Conservation (phyloP, 805 yeast genomes). For the Sugiyamaella mastotermitis region DNA sequence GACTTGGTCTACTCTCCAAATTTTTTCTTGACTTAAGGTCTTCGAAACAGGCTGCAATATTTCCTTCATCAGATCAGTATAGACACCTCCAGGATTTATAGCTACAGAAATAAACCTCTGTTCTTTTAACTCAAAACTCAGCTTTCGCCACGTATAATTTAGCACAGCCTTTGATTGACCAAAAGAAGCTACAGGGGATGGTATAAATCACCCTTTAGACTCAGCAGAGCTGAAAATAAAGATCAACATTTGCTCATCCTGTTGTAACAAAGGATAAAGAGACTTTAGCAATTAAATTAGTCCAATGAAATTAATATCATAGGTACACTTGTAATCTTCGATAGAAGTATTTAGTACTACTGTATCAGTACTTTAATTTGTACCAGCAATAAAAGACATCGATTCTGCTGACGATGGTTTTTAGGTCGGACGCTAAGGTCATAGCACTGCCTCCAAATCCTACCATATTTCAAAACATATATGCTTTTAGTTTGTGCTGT, state of each 20-base stretch:
- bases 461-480: too few species aligned
- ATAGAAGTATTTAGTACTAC: constrained; percentile 9
- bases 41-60: too few species aligned
- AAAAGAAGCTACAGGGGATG: constrained; percentile 23
- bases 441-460: too few species aligned
- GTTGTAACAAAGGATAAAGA: constrained; percentile 22
- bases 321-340: constrained; percentile 18
- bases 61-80: background rate
- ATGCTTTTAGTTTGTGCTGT: too few species aligned
- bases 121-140: constrained; percentile 26
- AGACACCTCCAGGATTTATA: constrained; percentile 34
- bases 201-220: constrained; percentile 17
- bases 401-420: too few species aligned
- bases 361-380: too few species aligned
- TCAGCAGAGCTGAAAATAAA: constrained; percentile 29
- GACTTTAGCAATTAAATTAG: constrained; percentile 21
- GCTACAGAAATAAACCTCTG: constrained; percentile 30
- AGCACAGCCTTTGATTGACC: constrained; percentile 37
- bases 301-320: constrained; percentile 24
- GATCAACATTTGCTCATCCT: constrained; percentile 23
- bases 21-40: too few species aligned
- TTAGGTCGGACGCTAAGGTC: too few species aligned
- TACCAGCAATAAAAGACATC: too few species aligned
- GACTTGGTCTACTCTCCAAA: too few species aligned
- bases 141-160: constrained; percentile 28